Percentiles rank a stretch among this genome's conserved stretches.
Conservation (phyloP, 345 rosid genomes). For the Combretum micranthum region DNA sequence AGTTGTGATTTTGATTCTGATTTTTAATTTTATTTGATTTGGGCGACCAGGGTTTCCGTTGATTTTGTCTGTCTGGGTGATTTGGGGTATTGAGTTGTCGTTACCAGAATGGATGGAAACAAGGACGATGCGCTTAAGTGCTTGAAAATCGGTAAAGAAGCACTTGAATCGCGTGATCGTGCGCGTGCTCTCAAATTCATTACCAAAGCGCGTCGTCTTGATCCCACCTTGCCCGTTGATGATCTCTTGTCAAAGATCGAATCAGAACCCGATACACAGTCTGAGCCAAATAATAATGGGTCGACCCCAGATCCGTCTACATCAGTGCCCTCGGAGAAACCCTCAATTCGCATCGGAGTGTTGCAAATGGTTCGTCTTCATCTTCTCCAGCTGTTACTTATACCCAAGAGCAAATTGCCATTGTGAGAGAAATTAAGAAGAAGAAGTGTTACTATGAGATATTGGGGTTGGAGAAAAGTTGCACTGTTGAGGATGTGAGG, state of each 20-base stretch:
- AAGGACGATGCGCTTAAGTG: conserved; percentile 91
- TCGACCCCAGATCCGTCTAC: not conserved
- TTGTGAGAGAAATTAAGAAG: conserved; percentile 54
- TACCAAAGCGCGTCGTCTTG: conserved; percentile 80
- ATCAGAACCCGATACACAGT: conserved; percentile 5
- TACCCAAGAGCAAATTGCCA: conserved; percentile 58
- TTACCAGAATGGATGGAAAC: conserved; percentile 70
- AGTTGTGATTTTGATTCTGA: too few relatives aligned
- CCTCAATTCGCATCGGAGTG: conserved; percentile 46
- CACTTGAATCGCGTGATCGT: conserved; percentile 65
- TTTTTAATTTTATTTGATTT: not conserved
- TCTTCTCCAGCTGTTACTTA: conserved; percentile 24
- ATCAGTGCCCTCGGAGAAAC: conserved; percentile 33
- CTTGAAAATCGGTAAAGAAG: conserved; percentile 69
- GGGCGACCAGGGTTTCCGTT: conserved; percentile 2
- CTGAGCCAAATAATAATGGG: conserved; percentile 14
- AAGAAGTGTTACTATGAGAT: conserved; percentile 79
- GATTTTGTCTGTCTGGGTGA: not conserved
- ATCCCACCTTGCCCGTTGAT: conserved; percentile 49
- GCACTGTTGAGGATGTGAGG: conserved; percentile 73
- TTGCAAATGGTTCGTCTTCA: conserved; percentile 27
- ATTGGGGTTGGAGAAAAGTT: conserved; percentile 50
- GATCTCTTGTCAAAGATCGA: conserved; percentile 39
- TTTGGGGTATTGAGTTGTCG: not conserved
- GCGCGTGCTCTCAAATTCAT: conserved; percentile 75